A percentile compares a stretch with the other conserved stretches of the same genome.
phyloP scores from a whole-genome alignment of 2,329 filamentous ascomycete genomes.

The Colletotrichum liriopes region DNA sequence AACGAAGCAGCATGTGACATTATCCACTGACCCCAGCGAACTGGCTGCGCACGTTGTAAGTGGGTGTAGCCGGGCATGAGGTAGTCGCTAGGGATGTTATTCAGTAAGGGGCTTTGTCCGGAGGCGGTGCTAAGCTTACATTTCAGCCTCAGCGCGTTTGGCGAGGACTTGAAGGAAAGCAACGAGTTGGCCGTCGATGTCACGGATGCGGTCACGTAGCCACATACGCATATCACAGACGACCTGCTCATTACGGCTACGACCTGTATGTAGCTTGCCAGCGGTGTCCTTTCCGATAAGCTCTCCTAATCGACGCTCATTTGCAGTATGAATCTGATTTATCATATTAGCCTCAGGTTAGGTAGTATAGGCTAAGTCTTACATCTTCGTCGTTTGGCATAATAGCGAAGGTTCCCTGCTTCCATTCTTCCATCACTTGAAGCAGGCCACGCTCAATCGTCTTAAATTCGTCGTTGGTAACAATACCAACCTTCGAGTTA shows the following conservation, averaged over 20 bases:
- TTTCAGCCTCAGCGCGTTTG: conserved; percentile 79
- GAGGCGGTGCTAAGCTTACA: conserved; percentile 55
- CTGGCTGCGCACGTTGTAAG: background rate
- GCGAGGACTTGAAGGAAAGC: conserved; percentile 80
- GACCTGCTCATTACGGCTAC: conserved; percentile 81
- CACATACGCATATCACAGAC: conserved; percentile 82
- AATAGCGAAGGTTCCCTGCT: conserved; percentile 64
- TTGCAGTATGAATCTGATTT: conserved; percentile 65
- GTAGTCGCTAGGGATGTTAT: conserved; percentile 40
- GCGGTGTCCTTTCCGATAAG: conserved; percentile 79
- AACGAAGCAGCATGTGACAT: conserved; percentile 47
- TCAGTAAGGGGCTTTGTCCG: conserved; percentile 41
- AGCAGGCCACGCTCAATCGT: conserved; percentile 81
- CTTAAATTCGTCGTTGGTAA: conserved; percentile 80
- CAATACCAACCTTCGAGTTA: conserved; percentile 82
- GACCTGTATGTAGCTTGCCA: conserved; percentile 80
- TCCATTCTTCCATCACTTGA: conserved; percentile 70
- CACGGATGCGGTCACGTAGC: conserved; percentile 81
- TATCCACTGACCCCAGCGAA: conserved; percentile 46
- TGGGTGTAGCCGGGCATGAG: conserved; percentile 2
- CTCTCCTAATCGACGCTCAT: conserved; percentile 74
- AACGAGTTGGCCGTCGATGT: conserved; percentile 78
- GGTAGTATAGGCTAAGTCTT: background rate
- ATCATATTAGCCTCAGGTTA: conserved; percentile 2
- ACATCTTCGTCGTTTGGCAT: conserved; percentile 55